These are phyloP conservation scores for Piper betle DNA, from an alignment of 164 flowering plant species.

Conservation along the genomic window DNA sequence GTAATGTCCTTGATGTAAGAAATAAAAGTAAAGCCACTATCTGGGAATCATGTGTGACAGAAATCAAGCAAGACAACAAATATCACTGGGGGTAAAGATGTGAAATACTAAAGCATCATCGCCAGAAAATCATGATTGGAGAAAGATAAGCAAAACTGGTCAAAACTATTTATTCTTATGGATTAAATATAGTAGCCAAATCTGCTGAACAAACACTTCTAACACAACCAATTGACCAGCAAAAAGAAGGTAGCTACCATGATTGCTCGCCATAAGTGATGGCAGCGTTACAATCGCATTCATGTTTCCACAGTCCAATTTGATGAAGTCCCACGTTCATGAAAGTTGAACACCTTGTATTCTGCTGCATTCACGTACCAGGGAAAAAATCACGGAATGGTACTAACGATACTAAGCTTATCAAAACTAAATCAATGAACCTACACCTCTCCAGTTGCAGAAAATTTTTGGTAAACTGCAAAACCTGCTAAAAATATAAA, in stretches of 20 bases:
- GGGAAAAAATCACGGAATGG: not conserved
- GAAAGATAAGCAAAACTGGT: too few relatives aligned
- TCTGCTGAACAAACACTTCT: too few relatives aligned
- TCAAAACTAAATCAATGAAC: too few relatives aligned
- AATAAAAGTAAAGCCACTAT: not conserved
- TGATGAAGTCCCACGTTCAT: constrained; percentile 40
- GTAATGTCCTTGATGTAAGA: not conserved
- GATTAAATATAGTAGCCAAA: too few relatives aligned
- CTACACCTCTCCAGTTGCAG: too few relatives aligned
- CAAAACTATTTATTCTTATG: too few relatives aligned
- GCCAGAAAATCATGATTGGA: too few relatives aligned
- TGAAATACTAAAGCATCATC: too few relatives aligned
- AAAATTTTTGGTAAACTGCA: too few relatives aligned
- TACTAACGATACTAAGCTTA: too few relatives aligned
- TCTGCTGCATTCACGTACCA: constrained; percentile 37
- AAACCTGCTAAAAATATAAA: not conserved
- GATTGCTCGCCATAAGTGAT: constrained; percentile 16
- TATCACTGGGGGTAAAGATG: too few relatives aligned
- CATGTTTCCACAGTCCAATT: constrained; percentile 71
- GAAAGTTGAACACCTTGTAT: constrained; percentile 60
- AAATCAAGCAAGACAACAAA: not conserved
- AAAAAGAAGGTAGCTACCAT: constrained; percentile 24
- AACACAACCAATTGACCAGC: not conserved
- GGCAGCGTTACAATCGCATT: constrained; percentile 48
- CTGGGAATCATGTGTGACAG: not conserved